Conservation (phyloP, 768 basidiomycete genomes). For the Pleurotus djamor region DNA sequence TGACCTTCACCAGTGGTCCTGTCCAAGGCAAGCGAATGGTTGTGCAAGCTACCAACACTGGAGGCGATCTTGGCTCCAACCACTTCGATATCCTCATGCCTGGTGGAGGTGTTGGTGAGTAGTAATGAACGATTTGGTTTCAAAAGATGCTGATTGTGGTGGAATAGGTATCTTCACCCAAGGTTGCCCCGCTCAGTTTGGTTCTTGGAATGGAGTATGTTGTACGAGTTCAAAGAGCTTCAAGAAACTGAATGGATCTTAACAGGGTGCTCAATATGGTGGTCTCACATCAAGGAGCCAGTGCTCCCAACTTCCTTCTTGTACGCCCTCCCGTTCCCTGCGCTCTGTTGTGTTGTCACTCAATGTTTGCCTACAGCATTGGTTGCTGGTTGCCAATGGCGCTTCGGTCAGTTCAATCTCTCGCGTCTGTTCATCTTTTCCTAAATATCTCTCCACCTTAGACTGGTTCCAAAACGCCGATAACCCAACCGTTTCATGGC, state of each 20-base stretch:
- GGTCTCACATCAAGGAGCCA: background rate
- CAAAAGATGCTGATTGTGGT: background rate
- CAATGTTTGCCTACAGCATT: background rate
- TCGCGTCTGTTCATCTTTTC: too few relatives aligned
- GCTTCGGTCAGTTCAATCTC: background rate
- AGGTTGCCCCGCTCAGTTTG: conserved; percentile 6
- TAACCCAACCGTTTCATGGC: conserved; percentile 2
- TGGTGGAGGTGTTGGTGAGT: conserved; percentile 5
- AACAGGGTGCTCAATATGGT: conserved; percentile 5
- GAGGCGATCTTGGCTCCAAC: background rate
- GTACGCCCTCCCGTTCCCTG: background rate
- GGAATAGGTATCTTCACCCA: background rate
- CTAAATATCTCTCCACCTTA: background rate
- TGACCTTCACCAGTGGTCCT: conserved; percentile 3
- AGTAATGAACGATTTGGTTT: background rate
- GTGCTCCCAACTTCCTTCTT: background rate
- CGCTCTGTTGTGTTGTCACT: too few relatives aligned
- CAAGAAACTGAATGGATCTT: too few relatives aligned
- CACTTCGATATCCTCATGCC: conserved; percentile 7
- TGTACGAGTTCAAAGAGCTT: background rate
- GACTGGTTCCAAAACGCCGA: conserved; percentile 7
- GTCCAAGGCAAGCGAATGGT: conserved; percentile 6
- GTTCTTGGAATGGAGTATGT: conserved; percentile 6
- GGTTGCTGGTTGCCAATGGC: conserved; percentile 2
- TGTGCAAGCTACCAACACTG: conserved; percentile 5